Evolutionary conservation across 176 grass and related monocot species (phyloP).

Genomic region (Musa beccarii): DNA sequence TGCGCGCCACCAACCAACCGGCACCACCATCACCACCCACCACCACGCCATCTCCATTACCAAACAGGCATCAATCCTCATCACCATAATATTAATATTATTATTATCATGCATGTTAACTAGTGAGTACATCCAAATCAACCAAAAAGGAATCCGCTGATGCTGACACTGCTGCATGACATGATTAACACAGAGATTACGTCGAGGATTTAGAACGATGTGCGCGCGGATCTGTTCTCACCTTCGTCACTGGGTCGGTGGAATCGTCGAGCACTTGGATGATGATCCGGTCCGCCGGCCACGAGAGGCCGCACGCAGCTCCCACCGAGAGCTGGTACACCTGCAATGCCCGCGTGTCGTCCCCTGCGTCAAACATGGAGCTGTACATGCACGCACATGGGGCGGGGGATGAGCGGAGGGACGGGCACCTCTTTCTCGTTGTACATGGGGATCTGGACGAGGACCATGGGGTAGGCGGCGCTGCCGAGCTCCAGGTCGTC

Average conservation of each 20-base stretch:
- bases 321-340: slow-evolving; percentile 1
- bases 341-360: not conserved
- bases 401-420: not conserved
- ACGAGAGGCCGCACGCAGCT: slow-evolving; percentile 6
- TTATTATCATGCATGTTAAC: no score
- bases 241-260: not conserved
- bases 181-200: not conserved
- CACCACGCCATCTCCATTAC: not conserved
- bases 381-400: not conserved
- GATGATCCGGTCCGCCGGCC: slow-evolving; percentile 8
- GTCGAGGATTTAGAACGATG: not conserved
- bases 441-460: slow-evolving; percentile 16
- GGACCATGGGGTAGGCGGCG: slow-evolving; percentile 2
- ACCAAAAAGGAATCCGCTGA: not conserved
- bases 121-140: no score
- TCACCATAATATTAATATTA: no score
- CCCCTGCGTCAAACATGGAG: not conserved
- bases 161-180: not conserved
- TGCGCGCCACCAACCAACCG: slow-evolving; percentile 5
- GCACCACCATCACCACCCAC: not conserved
- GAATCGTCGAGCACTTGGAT: slow-evolving; percentile 16
- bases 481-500: slow-evolving; percentile 8
- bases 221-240: not conserved
- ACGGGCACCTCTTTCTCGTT: slow-evolving; percentile 2
- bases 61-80: no score